A percentile compares a stretch with the other conserved stretches of the same genome.
phyloP scores from a whole-genome alignment of 768 basidiomycete species.

The Mycena pura region DNA sequence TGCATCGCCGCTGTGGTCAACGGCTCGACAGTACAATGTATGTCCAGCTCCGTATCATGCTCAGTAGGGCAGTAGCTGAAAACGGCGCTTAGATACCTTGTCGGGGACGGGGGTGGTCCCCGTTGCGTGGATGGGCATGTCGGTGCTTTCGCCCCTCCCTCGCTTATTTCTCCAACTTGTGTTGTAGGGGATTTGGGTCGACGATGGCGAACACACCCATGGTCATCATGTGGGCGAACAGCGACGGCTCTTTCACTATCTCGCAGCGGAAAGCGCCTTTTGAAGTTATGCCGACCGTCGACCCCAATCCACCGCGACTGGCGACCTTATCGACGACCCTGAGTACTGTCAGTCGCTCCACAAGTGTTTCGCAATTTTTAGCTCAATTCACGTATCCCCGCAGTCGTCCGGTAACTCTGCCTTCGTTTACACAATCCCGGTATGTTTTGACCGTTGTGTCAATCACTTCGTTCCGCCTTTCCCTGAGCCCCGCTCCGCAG shows the following conservation, averaged over 20 bases:
- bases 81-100: constrained; percentile 48
- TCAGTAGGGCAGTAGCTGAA: not conserved
- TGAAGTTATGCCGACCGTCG: constrained; percentile 65
- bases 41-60: constrained; percentile 13
- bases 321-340: constrained; percentile 48
- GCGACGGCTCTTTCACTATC: constrained; percentile 65
- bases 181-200: constrained; percentile 61
- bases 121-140: constrained; percentile 72
- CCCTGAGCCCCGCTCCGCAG: constrained; percentile 34
- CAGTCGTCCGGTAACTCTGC: constrained; percentile 52
- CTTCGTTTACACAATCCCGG: constrained; percentile 59
- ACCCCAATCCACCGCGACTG: constrained; percentile 54
- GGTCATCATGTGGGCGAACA: constrained; percentile 78
- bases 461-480: not conserved
- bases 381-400: constrained; percentile 8
- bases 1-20: constrained; percentile 56
- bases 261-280: constrained; percentile 65
- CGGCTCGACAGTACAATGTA: constrained; percentile 52
- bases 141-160: constrained; percentile 23
- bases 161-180: not conserved
- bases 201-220: constrained; percentile 64
- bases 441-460: constrained; percentile 34
- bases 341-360: constrained; percentile 44
- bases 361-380: not conserved
- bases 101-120: constrained; percentile 46